These are phyloP conservation scores for Ascomycota sp. DNA, from an alignment of 2,329 filamentous ascomycete species.

Conservation along the genomic window DNA sequence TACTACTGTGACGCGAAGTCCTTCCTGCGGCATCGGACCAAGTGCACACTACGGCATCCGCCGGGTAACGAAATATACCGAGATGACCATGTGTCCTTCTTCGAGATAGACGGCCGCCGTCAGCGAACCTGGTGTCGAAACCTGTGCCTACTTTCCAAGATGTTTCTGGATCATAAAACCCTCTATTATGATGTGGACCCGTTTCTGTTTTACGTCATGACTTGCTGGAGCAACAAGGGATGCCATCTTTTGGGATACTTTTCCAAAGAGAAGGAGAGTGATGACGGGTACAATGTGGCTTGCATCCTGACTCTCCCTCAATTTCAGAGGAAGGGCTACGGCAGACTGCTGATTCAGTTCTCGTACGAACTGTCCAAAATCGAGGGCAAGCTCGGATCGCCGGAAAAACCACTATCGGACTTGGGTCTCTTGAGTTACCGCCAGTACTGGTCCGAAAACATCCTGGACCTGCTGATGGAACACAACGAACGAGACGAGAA, in stretches of 20 bases:
- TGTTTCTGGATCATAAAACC: slow-evolving; percentile 95
- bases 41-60: slow-evolving; percentile 80
- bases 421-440: slow-evolving; percentile 82
- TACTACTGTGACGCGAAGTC: slow-evolving; percentile 74
- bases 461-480: slow-evolving; percentile 68
- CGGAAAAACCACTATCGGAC: slow-evolving; percentile 91
- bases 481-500: slow-evolving; percentile 46
- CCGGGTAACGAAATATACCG: slow-evolving; percentile 97
- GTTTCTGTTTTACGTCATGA: slow-evolving; percentile 98
- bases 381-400: slow-evolving; percentile 84
- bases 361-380: slow-evolving; percentile 93
- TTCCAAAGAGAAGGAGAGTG: slow-evolving; percentile 93
- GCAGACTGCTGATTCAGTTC: slow-evolving; percentile 84
- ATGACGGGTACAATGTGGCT: slow-evolving; percentile 91
- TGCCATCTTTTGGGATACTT: slow-evolving; percentile 98
- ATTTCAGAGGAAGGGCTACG: slow-evolving; percentile 88
- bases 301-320: slow-evolving; percentile 95
- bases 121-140: slow-evolving; percentile 96
- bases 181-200: slow-evolving; percentile 99
- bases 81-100: slow-evolving; percentile 84
- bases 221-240: slow-evolving; percentile 67
- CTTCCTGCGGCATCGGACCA: slow-evolving; percentile 68
- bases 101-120: slow-evolving; percentile 86
- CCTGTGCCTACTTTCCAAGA: slow-evolving; percentile 79
- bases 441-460: slow-evolving; percentile 93